Base-by-base conservation (phyloP, 768 basidiomycete species). In the Leccinum uliginosum region DNA sequence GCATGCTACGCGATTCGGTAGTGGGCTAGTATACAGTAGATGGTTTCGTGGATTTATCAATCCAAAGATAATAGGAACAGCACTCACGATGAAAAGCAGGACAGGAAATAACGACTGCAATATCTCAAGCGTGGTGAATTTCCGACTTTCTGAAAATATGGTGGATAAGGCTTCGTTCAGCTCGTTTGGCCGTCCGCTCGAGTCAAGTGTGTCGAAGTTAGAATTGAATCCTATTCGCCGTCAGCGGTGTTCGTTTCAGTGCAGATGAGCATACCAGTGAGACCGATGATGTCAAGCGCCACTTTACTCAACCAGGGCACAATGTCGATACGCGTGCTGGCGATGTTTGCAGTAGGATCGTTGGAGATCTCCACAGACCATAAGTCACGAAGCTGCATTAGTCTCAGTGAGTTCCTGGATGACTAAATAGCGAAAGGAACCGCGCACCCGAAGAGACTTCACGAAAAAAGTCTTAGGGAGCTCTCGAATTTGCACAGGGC, bases 381-480 rank as follows among this genome's bases (percentile, higher is more conserved):
- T 47, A 79, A 59, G 54, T 84, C 81, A 43, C 82, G 75, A n/a
- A 84, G 73, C 80, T 62, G 12, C 21, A 17, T 35, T 1, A 29
- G 10, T 17, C 1, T 3, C 7, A 4, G 9, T 44, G 7, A 46
- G 19, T 45, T 9, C 17, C 6, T 6, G 14, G 15, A 32, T 21
- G 49, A 17, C 9, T 6, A 23, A 38, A 40, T 12, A 29, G 6
- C 19, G 14, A 21, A 24, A 6, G 6, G 43, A 15, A n/a, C 14
- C 27, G 26, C 49, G 4, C 6, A 62, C 60, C 4, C 23, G 51
- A 12, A 24, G 14, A 30, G 85, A 71, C 65, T 85, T 87, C 3
- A 78, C 76, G 4, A 83, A 60, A 58, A 87, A 86, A 12, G 82
- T 80, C 14, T 75, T 75, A 0, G 83, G 83, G 12, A 86, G 63